Base-by-base conservation (phyloP, 305 asterid genomes). In the Solanum hybrid region DNA sequence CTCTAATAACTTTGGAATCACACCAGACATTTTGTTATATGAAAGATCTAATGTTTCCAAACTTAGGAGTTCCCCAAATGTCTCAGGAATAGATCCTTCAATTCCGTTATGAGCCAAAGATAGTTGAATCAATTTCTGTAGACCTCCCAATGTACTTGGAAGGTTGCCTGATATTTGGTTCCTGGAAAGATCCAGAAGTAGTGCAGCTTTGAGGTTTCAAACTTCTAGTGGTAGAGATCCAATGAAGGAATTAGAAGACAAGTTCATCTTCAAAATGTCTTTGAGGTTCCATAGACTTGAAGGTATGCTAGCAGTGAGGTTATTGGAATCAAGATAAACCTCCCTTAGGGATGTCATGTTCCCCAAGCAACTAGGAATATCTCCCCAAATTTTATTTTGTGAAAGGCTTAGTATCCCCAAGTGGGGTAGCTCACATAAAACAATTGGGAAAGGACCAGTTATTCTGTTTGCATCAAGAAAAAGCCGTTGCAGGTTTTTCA, bases 1-100 rank as follows among this genome's bases (percentile, higher is more conserved):
- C 51, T 91, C 87, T 76, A 92, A 51, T 24, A 92, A 90, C 81
- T 39, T 89, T 76, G 90, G 93, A 16, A 89, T 92, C 29, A 33
- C 29, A 36, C 95, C 92, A 4, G 91, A 90, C 28, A 93, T 89
- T 37, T 89, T 86, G 87, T 93, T 93, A 20, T 89, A 71, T 2
- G 95, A 92, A 11, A 89, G 37, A 51, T 90, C 83, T 8, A 86
- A 6, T 16, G 26, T 2, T 18, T 40, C 87, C 5, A 90, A 90
- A 11, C 5, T 20, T 26, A 64, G 4, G 46, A 90, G 80, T 4
- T 78, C 28, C 1, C 89, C 64, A 10, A 77, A 13, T 61, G 87
- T 51, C 0, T 61, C 89, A 14, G 91, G 91, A 77, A 86, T 77
- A 3, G 89, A 57, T 61, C 91, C 91, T 86, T 42, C 57, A 10